Conservation (phyloP, 768 basidiomycete species). For the Suillus lakei region DNA sequence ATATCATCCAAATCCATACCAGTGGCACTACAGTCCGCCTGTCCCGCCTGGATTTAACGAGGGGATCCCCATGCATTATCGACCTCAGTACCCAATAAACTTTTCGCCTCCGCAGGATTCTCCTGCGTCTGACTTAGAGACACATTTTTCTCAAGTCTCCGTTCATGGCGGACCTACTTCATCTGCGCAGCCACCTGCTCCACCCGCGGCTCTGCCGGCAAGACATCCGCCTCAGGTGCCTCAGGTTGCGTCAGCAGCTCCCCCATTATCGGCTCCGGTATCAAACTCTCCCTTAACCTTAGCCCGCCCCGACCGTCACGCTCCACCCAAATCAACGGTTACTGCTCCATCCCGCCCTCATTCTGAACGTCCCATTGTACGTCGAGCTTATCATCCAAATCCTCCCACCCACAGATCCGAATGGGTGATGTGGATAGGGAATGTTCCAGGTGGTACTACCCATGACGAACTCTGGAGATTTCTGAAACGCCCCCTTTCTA, state of each 20-base stretch:
- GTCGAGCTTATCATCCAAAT: conserved; percentile 70
- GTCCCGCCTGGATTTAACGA: conserved; percentile 33
- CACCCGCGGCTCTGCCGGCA: conserved; percentile 1
- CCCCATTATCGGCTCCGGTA: conserved; percentile 6
- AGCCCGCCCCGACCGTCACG: neutral
- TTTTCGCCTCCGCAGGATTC: conserved; percentile 32
- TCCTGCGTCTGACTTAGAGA: conserved; percentile 25
- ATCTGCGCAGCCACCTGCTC: conserved; percentile 7
- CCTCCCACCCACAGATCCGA: conserved; percentile 78
- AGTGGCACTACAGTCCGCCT: conserved; percentile 50
- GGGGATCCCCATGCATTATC: conserved; percentile 33
- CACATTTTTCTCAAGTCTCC: conserved; percentile 22
- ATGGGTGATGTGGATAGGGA: conserved; percentile 98
- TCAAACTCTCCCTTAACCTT: conserved; percentile 10
- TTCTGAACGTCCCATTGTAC: conserved; percentile 39
- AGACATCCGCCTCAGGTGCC: neutral
- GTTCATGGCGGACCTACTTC: conserved; percentile 18
- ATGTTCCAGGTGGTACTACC: conserved; percentile 82
- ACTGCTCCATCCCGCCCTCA: conserved; percentile 11
- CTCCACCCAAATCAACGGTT: conserved; percentile 10
- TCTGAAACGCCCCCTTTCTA: conserved; percentile 53
- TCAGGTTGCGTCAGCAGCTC: neutral
- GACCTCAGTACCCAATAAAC: conserved; percentile 34
- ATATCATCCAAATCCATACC: conserved; percentile 43
- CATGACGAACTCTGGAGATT: conserved; percentile 88